Evolutionary conservation across 306 rosid species (phyloP), one percentile per base, ranked within the genome.

Genomic region (Dalbergia cultrata): DNA sequence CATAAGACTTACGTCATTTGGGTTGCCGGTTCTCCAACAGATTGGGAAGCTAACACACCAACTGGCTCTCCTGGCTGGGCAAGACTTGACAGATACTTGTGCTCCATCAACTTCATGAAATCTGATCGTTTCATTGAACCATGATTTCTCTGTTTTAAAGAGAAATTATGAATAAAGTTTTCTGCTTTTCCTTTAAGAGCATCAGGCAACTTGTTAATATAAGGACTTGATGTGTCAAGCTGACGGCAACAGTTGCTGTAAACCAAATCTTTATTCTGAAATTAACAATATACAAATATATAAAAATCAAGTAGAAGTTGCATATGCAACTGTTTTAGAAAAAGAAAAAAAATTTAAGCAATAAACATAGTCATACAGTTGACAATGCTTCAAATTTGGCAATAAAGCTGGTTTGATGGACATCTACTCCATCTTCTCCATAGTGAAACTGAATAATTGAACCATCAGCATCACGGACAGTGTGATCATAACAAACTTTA

Each of bases 341-440:
- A 1, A 37, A 37, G 7, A 37, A 37, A 4, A 4, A 37, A 5
- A 37, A 37, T 37, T 26, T 26, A 26, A 52, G 22, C 16, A 72
- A 17, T 44, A 35, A 83, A 72, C 66, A 82, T 77, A 68, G 76
- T 72, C 93, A 76, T 85, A 91, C 97, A 12, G 80, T 79, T 84
- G 87, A 87, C 19, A 92, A 68, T 47, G 95, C 93, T 80, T 91
- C 98, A 88, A 95, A 91, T 63, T 93, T 87, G 72, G 88, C 74
- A 70, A 93, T 76, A 84, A 90, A 93, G 84, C 93, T 94, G 53
- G 97, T 93, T 82, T 90, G 93, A 86, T 91, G 97, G 43, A 95
- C 98, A 88, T 95, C 99, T 43, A 95, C 88, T 18, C 99, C 99
- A 87, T 95, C 99, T 86, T 95, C 98, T 61, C 99, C 98, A 68